These are phyloP conservation scores for Fusarium sambucinum DNA, from an alignment of 2,329 filamentous ascomycete species.

Conservation along the genomic window DNA sequence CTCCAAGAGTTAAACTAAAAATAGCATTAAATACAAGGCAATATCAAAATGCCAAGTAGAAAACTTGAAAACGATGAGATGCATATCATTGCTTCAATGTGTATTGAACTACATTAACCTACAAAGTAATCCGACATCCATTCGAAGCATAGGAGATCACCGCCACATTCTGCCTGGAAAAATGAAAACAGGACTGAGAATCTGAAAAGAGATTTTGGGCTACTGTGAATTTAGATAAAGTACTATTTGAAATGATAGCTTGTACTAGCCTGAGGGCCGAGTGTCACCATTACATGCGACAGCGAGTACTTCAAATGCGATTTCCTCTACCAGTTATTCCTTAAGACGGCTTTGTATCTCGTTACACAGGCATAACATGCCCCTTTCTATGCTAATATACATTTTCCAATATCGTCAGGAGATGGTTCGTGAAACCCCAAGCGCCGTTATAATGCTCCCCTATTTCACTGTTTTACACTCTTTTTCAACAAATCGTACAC, in stretches of 20 bases:
- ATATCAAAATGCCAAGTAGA: too few species aligned
- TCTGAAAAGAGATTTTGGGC: background rate
- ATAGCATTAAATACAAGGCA: too few species aligned
- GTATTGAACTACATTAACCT: too few species aligned
- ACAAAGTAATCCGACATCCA: too few species aligned
- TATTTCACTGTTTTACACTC: constrained; percentile 30
- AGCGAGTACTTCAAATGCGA: background rate
- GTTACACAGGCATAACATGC: background rate
- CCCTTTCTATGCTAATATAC: constrained; percentile 24
- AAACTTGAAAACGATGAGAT: too few species aligned
- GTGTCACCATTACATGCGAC: background rate
- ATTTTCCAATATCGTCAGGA: constrained; percentile 10
- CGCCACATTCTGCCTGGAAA: background rate
- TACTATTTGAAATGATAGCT: background rate
- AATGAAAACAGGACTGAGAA: background rate
- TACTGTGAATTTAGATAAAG: background rate
- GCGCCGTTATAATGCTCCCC: constrained; percentile 4
- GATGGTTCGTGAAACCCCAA: constrained; percentile 4
- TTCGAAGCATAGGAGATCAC: background rate
- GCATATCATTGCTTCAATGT: too few species aligned
- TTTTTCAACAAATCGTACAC: constrained; percentile 53
- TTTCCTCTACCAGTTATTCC: background rate
- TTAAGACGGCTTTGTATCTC: background rate
- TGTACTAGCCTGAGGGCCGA: background rate
- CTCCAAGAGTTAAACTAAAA: too few species aligned